phyloP scores from a whole-genome alignment of 140 eudicot species.

The Erigeron philadelphicus region DNA sequence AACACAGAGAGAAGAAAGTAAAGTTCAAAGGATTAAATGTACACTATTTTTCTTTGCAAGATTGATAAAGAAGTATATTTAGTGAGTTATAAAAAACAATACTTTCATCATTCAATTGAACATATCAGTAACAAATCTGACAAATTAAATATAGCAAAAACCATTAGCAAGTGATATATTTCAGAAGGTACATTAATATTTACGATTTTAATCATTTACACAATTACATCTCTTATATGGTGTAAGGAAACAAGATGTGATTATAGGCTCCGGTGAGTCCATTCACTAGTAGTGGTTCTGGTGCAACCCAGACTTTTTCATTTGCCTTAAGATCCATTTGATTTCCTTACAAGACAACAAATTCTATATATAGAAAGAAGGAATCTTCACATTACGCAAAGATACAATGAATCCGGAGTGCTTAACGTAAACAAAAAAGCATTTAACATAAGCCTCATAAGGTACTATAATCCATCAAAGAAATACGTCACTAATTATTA shows the following conservation, averaged over 20 bases:
- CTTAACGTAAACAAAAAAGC: neutral
- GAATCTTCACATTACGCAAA: neutral
- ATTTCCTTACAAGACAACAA: neutral
- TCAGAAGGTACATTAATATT: no score
- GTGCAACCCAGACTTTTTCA: neutral
- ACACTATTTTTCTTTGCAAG: neutral
- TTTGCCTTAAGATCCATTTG: neutral
- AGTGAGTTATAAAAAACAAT: neutral
- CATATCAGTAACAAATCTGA: no score
- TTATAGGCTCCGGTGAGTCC: neutral
- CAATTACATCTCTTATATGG: no score
- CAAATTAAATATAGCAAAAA: no score
- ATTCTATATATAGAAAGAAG: neutral
- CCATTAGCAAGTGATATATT: no score
- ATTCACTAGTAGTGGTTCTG: neutral
- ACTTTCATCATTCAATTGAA: neutral
- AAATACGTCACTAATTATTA: conserved; percentile 1
- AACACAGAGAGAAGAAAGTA: conserved; percentile 9
- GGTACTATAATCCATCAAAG: conserved; percentile 6
- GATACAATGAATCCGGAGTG: neutral
- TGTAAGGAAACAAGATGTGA: neutral
- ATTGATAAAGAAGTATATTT: neutral
- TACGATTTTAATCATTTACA: no score
- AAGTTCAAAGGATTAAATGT: neutral
- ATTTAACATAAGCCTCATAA: conserved; percentile 6